Evolutionary conservation across 495 filamentous ascomycete genomes (phyloP), one percentile per base, ranked within the genome.

Genomic region (Mytilinidion resinicola): DNA sequence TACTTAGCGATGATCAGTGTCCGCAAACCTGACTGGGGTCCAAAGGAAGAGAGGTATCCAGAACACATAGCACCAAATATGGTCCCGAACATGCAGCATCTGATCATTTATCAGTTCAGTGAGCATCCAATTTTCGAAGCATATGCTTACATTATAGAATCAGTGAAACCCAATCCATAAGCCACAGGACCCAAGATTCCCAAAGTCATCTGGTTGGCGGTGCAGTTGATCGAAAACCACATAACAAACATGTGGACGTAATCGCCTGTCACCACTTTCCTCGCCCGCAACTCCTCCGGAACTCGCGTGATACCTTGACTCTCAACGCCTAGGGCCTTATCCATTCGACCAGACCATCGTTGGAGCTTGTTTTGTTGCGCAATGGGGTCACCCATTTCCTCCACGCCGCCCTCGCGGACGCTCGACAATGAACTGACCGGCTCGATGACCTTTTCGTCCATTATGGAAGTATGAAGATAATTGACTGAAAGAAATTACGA

Each of bases 11-110:
- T 47, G 51, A 56, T 54, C 55, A 65, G 51, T 8, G 59, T 62
- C 8, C 62, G 54, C n/a, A 58, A 52, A 12, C 64, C 64, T 38
- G 48, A 44, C 21, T 38, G 55, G 15, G 65, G 55, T 17, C 64
- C 64, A n/a, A 62, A 62, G 20, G 59, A 59, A 11, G 58, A 52
- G 15, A 68, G 64, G 52, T 67, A 67, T 25, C 35, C 55, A 9
- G 61, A 52, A 20, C 54, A 57, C 7, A 57, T 43, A 8, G 50
- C 52, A 10, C 57, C 53, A 30, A 60, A 53, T 7, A 60, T 53
- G 0, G 53, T 49, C 3, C 60, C 60, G 44, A 62, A 62, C 19
- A 62, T 35, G 33, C 60, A 57, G 33, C 20, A 36, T 34, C 9
- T 35, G 36, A 34, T 57, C 33, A 39, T 36, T 10, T 20, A 36